Evolutionary conservation across 176 grass and related monocot species (phyloP).

Genomic region (Bonia amplexicaulis): DNA sequence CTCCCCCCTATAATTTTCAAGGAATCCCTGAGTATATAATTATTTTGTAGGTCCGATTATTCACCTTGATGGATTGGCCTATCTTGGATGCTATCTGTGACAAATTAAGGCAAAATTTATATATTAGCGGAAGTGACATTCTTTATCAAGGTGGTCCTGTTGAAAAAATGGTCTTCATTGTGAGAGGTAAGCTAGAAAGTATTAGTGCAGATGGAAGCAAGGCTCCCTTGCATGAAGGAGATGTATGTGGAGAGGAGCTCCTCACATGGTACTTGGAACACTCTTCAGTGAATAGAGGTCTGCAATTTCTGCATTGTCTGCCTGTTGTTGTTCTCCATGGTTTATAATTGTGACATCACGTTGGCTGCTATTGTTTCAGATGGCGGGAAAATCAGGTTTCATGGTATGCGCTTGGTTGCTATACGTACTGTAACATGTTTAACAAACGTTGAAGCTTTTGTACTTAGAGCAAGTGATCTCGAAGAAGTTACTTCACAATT

Average conservation of each 20-base stretch:
- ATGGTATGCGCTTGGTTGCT: conserved; percentile 73
- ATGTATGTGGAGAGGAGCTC: conserved; percentile 95
- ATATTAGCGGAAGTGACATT: conserved; percentile 74
- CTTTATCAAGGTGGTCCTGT: conserved; percentile 73
- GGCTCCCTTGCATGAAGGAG: conserved; percentile 66
- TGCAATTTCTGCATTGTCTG: background rate
- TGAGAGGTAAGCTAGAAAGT: conserved; percentile 89
- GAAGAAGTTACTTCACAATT: conserved; percentile 80
- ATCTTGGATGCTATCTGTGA: conserved; percentile 90
- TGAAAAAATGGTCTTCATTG: conserved; percentile 96
- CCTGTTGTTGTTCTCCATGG: background rate
- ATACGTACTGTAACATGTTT: conserved; percentile 81
- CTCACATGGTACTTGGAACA: conserved; percentile 95
- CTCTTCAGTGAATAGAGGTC: conserved; percentile 77
- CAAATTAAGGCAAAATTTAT: conserved; percentile 82
- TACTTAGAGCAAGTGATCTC: conserved; percentile 74
- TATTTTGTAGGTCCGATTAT: conserved; percentile 72
- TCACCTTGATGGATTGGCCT: conserved; percentile 77
- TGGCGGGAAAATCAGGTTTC: conserved; percentile 58
- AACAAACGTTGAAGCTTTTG: conserved; percentile 93
- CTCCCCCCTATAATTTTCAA: background rate
- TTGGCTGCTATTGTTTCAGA: conserved; percentile 43
- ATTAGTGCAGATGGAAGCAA: conserved; percentile 71
- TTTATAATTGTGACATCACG: background rate
- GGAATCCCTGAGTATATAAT: background rate